Evolutionary conservation across 140 eudicot genomes (phyloP).

Genomic region (Flaveria floridana): DNA sequence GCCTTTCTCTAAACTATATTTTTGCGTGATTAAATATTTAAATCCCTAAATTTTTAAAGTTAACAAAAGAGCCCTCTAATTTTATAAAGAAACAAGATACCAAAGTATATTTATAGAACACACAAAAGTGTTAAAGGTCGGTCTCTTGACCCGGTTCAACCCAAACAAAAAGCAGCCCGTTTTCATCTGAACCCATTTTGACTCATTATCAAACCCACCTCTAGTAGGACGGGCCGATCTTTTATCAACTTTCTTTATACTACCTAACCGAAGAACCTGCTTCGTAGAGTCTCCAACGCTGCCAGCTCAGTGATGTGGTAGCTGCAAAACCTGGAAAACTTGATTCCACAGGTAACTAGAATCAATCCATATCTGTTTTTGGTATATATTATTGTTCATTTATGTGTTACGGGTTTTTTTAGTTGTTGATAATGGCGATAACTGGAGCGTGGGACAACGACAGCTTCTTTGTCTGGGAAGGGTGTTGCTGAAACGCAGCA

Average conservation of each 20-base stretch:
- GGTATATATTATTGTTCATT: background rate
- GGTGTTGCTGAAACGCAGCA: slow-evolving; percentile 57
- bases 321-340: slow-evolving; percentile 72
- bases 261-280: slow-evolving; percentile 16
- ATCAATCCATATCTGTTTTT: background rate
- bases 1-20: too few species aligned
- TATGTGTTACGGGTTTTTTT: background rate
- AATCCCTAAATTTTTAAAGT: too few species aligned
- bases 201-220: background rate
- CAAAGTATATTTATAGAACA: too few species aligned
- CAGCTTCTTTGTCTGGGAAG: slow-evolving; percentile 79
- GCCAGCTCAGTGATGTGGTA: slow-evolving; percentile 76
- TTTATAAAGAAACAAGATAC: too few species aligned
- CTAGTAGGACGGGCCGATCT: background rate
- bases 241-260: slow-evolving; percentile 7
- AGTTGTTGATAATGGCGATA: slow-evolving; percentile 68
- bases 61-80: too few species aligned
- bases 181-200: background rate
- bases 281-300: slow-evolving; percentile 65
- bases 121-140: background rate
- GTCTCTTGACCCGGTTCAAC: background rate
- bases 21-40: too few species aligned
- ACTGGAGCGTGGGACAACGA: slow-evolving; percentile 82
- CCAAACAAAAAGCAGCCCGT: background rate
- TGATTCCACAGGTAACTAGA: slow-evolving; percentile 51